These are phyloP conservation scores for Candida tibetensis DNA, from an alignment of 805 yeast species.

Conservation along the genomic window DNA sequence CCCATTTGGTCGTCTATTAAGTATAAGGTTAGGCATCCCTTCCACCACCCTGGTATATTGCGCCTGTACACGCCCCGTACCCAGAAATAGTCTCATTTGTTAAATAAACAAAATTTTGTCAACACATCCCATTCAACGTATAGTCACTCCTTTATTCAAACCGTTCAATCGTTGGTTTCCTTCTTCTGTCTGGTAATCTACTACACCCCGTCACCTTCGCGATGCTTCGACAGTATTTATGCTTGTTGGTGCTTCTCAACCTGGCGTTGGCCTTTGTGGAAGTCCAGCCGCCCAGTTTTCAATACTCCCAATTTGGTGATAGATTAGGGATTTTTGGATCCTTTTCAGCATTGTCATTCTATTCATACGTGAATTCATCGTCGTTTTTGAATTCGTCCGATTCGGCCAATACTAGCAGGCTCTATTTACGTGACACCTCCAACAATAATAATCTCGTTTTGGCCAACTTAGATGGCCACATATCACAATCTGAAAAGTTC, in stretches of 20 bases:
- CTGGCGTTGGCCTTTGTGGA: constrained; percentile 1
- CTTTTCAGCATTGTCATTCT: constrained; percentile 28
- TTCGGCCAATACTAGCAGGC: constrained; percentile 9
- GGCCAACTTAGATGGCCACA: constrained; percentile 32
- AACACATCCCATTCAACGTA: too few species aligned
- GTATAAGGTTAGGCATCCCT: too few species aligned
- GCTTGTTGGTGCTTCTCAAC: background rate
- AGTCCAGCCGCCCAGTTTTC: constrained; percentile 9
- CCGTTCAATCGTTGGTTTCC: too few species aligned
- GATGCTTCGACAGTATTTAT: background rate
- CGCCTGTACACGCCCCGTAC: too few species aligned
- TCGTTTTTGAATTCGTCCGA: constrained; percentile 13
- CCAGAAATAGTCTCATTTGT: too few species aligned
- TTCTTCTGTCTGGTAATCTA: too few species aligned
- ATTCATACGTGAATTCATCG: constrained; percentile 26
- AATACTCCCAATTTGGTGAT: constrained; percentile 26
- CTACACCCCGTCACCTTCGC: too few species aligned
- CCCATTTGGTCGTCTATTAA: too few species aligned
- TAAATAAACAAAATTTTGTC: background rate
- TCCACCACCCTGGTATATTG: too few species aligned
- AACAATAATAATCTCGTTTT: constrained; percentile 17
- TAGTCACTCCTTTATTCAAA: too few species aligned
- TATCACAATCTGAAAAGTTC: constrained; percentile 26
- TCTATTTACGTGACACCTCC: constrained; percentile 23
- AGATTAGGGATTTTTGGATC: constrained; percentile 31